These are phyloP conservation scores for Paralagenidium karlingii DNA, from an alignment of 352 stramenopile species.

Conservation along the genomic window DNA sequence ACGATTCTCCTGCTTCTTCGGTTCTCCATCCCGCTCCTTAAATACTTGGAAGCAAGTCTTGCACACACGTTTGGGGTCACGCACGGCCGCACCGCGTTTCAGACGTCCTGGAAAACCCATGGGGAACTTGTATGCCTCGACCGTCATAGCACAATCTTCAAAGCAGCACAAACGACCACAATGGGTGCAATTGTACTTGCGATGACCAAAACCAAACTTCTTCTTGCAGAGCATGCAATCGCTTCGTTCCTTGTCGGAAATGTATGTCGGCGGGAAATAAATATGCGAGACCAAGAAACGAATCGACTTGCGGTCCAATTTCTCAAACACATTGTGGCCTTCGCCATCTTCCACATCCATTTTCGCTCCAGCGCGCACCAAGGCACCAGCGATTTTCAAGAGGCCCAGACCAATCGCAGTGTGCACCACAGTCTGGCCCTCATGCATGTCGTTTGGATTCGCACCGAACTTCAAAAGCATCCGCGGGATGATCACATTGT, in stretches of 20 bases:
- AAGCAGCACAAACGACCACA: constrained; percentile 64
- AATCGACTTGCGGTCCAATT: constrained; percentile 55
- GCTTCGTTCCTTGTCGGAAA: constrained; percentile 70
- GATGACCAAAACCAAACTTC: constrained; percentile 79
- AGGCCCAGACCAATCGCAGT: constrained; percentile 49
- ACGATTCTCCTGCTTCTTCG: constrained; percentile 33
- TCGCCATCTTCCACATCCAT: constrained; percentile 80
- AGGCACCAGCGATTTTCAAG: constrained; percentile 63
- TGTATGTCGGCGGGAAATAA: constrained; percentile 80
- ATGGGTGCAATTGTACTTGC: constrained; percentile 81
- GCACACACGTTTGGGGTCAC: constrained; percentile 64
- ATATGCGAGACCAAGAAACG: constrained; percentile 69
- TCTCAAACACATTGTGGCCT: constrained; percentile 77
- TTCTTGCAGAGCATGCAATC: constrained; percentile 80
- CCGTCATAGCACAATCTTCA: constrained; percentile 45
- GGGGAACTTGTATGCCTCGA: constrained; percentile 73
- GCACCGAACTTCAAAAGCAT: constrained; percentile 83
- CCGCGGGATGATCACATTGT: constrained; percentile 70
- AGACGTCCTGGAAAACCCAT: constrained; percentile 74
- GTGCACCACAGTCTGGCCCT: constrained; percentile 80
- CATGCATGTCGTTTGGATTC: constrained; percentile 84
- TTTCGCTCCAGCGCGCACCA: constrained; percentile 74
- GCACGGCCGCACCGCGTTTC: constrained; percentile 41
- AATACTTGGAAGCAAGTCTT: constrained; percentile 82
- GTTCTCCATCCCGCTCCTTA: constrained; percentile 61